These are phyloP conservation scores for Alternaria infectoria DNA, from an alignment of 2,329 filamentous ascomycete genomes.

Conservation along the genomic window DNA sequence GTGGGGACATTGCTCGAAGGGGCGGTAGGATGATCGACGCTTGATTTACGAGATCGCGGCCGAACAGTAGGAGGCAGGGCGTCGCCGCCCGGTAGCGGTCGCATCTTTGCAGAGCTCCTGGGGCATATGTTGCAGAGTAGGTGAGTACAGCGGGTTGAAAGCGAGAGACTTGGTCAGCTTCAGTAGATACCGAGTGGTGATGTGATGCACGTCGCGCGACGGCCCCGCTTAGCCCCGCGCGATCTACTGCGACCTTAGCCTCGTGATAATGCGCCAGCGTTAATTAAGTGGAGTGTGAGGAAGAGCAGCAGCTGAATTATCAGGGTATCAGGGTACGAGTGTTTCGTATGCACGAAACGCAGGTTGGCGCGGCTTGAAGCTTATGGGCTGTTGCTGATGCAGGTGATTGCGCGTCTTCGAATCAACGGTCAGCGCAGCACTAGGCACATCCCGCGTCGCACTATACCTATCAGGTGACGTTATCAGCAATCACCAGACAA, in stretches of 20 bases:
- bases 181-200: conserved; percentile 11
- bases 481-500: conserved; percentile 16
- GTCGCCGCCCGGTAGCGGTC: conserved; percentile 46
- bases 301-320: background rate
- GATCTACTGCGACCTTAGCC: conserved; percentile 16
- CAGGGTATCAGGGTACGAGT: conserved; percentile 3
- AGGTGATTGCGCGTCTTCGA: conserved; percentile 9
- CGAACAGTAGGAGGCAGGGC: conserved; percentile 36
- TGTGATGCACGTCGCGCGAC: conserved; percentile 14
- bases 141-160: background rate
- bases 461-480: conserved; percentile 27
- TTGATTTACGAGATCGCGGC: conserved; percentile 48
- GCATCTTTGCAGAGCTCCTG: conserved; percentile 28
- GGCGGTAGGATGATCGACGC: conserved; percentile 39
- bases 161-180: conserved; percentile 7
- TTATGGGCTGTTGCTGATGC: conserved; percentile 14
- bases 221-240: conserved; percentile 26
- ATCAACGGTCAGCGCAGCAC: conserved; percentile 6
- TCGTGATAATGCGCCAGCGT: conserved; percentile 17
- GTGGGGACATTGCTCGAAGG: conserved; percentile 54
- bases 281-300: background rate
- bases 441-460: background rate
- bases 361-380: conserved; percentile 12
- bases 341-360: conserved; percentile 4
- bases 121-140: conserved; percentile 9